These are phyloP conservation scores for Vanderwaltozyma verrucispora DNA, from an alignment of 805 yeast genomes.

Conservation along the genomic window DNA sequence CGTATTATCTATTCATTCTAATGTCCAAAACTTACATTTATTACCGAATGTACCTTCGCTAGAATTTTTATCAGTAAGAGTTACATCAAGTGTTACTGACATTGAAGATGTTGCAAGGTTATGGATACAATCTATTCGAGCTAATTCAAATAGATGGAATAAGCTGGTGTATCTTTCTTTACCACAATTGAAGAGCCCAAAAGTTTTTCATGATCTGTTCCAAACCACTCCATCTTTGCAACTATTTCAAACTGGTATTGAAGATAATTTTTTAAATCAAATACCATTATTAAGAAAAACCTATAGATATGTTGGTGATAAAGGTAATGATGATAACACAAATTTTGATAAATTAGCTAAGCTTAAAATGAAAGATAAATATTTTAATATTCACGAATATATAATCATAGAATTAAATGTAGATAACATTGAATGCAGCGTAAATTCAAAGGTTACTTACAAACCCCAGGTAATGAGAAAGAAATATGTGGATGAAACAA, in stretches of 20 bases:
- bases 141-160: slow-evolving; percentile 5
- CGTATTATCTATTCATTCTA: slow-evolving; percentile 1
- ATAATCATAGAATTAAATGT: too few relatives aligned
- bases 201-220: slow-evolving; percentile 6
- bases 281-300: background rate
- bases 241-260: background rate
- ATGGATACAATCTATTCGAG: slow-evolving; percentile 6
- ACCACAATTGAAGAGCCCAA: slow-evolving; percentile 8
- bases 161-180: slow-evolving; percentile 3
- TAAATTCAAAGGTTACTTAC: too few relatives aligned
- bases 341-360: too few relatives aligned
- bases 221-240: slow-evolving; percentile 5
- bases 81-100: background rate
- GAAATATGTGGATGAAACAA: too few relatives aligned
- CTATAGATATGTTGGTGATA: too few relatives aligned
- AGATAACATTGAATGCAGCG: too few relatives aligned
- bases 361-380: too few relatives aligned
- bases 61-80: slow-evolving; percentile 3
- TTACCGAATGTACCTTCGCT: too few relatives aligned
- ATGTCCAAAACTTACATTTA: slow-evolving; percentile 2
- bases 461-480: too few relatives aligned
- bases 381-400: too few relatives aligned
- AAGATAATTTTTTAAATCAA: background rate
- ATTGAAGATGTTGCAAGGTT: slow-evolving; percentile 3
- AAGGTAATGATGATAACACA: too few relatives aligned